A percentile compares a stretch with the other conserved stretches of the same genome.
phyloP scores from a whole-genome alignment of 768 basidiomycete species.

The Suillus weaverae region DNA sequence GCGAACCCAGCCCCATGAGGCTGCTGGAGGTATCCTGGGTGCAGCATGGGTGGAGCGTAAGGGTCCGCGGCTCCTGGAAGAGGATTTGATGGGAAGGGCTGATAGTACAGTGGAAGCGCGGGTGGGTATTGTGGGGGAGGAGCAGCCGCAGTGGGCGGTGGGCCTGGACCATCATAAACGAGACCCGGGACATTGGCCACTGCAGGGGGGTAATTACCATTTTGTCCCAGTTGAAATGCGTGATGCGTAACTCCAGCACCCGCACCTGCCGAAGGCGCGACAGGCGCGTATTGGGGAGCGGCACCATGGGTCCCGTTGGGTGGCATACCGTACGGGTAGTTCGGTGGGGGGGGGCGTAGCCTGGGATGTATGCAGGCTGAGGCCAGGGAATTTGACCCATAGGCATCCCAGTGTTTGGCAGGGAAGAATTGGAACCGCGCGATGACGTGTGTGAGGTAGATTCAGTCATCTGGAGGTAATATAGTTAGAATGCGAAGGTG shows the following conservation, averaged over 20 bases:
- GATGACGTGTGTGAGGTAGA: no score
- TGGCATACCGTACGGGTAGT: background rate
- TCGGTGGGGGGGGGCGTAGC: no score
- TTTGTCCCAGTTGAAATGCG: no score
- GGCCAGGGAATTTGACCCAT: background rate
- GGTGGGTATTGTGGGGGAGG: background rate
- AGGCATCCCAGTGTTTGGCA: background rate
- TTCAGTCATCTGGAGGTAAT: background rate
- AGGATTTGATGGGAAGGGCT: background rate
- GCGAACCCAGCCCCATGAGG: background rate
- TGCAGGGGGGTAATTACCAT: no score
- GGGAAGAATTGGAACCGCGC: background rate
- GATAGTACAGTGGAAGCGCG: background rate
- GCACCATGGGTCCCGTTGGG: background rate
- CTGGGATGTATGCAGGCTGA: background rate
- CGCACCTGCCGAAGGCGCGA: no score
- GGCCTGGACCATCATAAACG: no score
- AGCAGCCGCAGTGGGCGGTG: background rate
- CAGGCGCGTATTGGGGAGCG: background rate
- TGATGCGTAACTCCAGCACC: no score
- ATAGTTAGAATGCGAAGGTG: background rate
- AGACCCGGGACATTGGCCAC: no score
- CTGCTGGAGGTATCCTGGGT: background rate
- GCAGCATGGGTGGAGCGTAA: background rate
- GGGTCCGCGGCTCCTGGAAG: background rate